Conservation (phyloP, 2,329 filamentous ascomycete species). For the Sclerotinia trifoliorum region DNA sequence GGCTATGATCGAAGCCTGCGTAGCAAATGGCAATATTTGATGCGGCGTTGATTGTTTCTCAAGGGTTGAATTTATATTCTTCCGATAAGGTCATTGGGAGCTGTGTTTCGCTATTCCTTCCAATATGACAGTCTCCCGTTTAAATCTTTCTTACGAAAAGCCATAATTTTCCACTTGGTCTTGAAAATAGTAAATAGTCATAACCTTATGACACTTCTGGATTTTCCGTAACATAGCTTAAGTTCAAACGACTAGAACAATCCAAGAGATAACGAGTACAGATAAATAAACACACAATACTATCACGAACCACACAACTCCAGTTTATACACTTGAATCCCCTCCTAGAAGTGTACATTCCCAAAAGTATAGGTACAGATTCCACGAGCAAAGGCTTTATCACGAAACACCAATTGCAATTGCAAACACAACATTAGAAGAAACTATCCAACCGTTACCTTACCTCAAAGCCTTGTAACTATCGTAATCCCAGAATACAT, state of each 20-base stretch:
- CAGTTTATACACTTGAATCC: too few relatives aligned
- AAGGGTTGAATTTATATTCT: not conserved
- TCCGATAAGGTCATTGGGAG: not conserved
- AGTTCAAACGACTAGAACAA: too few relatives aligned
- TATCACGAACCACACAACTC: too few relatives aligned
- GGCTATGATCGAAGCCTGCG: not conserved
- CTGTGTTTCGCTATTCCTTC: not conserved
- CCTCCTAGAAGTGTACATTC: not conserved
- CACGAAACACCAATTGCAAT: conserved; percentile 1
- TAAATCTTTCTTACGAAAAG: not conserved
- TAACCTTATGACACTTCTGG: not conserved
- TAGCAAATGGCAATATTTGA: not conserved
- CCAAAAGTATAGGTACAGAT: not conserved
- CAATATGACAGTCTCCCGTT: not conserved
- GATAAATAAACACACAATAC: too few relatives aligned
- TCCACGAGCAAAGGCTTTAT: not conserved
- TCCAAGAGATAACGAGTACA: not conserved
- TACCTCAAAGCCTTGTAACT: too few relatives aligned
- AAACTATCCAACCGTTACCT: not conserved
- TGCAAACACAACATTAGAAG: not conserved
- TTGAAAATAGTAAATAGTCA: not conserved
- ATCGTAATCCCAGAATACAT: not conserved
- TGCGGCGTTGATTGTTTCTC: not conserved
- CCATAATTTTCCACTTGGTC: accelerated
- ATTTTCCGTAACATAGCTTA: too few relatives aligned